Base-by-base conservation (phyloP, 106 monocot genomes). In the Dendrobium nobile region DNA sequence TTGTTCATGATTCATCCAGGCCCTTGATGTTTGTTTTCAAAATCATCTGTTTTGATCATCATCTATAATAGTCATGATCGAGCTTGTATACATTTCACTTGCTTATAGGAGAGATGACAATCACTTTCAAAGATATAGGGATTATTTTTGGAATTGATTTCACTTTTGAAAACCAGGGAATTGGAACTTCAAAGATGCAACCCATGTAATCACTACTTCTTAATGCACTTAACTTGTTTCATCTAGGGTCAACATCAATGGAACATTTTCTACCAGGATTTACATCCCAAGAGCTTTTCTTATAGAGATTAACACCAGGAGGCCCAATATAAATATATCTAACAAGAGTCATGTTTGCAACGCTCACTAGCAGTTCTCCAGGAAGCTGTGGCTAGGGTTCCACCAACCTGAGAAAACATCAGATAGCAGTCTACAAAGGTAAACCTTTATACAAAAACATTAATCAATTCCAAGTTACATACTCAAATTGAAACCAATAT, bases 171-270 rank as follows among this genome's bases (percentile, higher is more conserved):
- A 47, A 61, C 22, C 75, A 58, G 27, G 75, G 73, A 77, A 44
- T 16, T n/a, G 54, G 75, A 80, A 58, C 40, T 54, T 75, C 79
- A 77, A 90, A 64, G 26, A 56, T 74, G 82, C 20, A 54, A 40
- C 84, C 84, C 41, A 81, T 67, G 72, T 20, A 78, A 75, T 93
- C 87, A 58, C 85, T 84, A 65, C 73, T 79, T 81, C 82, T 79
- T 79, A 75, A 88, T 22, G 78, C 77, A 55, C 81, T 61, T 7
- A 84, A 19, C 37, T 20, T 77, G 44, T 15, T 65, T 61, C 80
- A 27, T 58, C 64, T 59, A 77, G 79, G 81, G 61, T 82, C 40
- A 33, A 58, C 47, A 41, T 41, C 40, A 44, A 70, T 65, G 9
- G 73, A 58, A 70, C 42, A 77, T 83, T 67, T 87, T 77, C 77